Base-by-base conservation (phyloP, 2,329 filamentous ascomycete genomes). In the Diplodia sapinea region DNA sequence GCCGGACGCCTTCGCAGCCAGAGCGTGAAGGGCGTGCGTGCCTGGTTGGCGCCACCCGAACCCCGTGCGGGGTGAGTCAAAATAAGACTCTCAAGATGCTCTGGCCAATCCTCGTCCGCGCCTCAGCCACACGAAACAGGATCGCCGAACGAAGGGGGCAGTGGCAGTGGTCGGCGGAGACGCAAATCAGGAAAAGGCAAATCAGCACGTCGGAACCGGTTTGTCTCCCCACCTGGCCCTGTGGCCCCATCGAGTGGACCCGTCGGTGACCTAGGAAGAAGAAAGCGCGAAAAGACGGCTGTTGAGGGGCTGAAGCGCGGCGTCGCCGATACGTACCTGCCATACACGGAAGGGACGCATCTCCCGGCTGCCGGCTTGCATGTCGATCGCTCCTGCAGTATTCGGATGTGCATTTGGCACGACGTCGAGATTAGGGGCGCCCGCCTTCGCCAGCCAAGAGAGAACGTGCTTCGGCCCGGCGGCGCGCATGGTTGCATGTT, bases 241-340 rank as follows among this genome's bases (percentile, higher is more conserved):
- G 23, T 23, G 23, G 23, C 23, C 23, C 23, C 23, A 26, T 26
- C 23, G 23, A 26, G 2, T 26, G 23, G 23, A 26, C 23, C 23
- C 23, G 23, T 26, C 3, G 23, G 23, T 26, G 23, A 26, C 23
- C 23, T 2, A 26, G 17, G 36, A 13, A 55, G 20, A 33, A 29
- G 29, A 17, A 31, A 17, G 3, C 17, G 17, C 51, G 52, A 11
- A 13, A 38, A 38, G 36, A 38, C 36, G 36, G 36, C 11, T 38
- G 36, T 38, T 38, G 36, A 38, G 11, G 9, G 9, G 36, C 36
- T 38, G 31, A n/a, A 29, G 33, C 17, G 23, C 59, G 59, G 59
- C 59, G 59, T 63, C 43, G 59, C 59, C 59, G 59, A 63, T 63
- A 63, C 40, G 31, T 36, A 63, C 59, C 59, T 52, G 59, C 59